These are phyloP conservation scores for Penicillium sp. DNA, from an alignment of 2,329 filamentous ascomycete genomes.

Conservation along the genomic window DNA sequence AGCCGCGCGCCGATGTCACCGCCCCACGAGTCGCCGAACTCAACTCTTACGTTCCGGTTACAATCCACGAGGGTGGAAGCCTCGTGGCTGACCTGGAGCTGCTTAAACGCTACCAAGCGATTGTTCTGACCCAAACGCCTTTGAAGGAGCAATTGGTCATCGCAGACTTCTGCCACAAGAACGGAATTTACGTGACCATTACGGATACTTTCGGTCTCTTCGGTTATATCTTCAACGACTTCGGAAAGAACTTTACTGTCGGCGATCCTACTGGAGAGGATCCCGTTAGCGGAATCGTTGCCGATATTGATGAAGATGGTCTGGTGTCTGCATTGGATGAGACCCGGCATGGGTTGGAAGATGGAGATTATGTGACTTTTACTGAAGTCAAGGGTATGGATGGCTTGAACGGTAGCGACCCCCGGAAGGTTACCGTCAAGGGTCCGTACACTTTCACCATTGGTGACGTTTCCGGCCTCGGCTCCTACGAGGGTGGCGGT, in stretches of 20 bases:
- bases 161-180: constrained; percentile 89
- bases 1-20: constrained; percentile 82
- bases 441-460: constrained; percentile 97
- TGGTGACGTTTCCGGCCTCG: constrained; percentile 83
- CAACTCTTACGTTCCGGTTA: constrained; percentile 92
- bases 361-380: constrained; percentile 95
- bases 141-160: constrained; percentile 78
- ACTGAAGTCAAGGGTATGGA: constrained; percentile 93
- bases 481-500: constrained; percentile 83
- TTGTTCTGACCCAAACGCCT: constrained; percentile 83
- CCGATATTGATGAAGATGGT: constrained; percentile 83
- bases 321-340: constrained; percentile 92
- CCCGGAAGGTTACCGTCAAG: constrained; percentile 88
- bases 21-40: constrained; percentile 88
- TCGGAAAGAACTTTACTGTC: constrained; percentile 88
- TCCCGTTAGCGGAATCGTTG: constrained; percentile 81
- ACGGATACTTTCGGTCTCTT: constrained; percentile 92
- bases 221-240: constrained; percentile 94
- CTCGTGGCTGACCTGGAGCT: constrained; percentile 74
- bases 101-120: constrained; percentile 86
- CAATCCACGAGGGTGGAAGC: constrained; percentile 63
- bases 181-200: constrained; percentile 85
- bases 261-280: constrained; percentile 90
- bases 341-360: constrained; percentile 89
- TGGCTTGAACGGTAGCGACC: constrained; percentile 74